Evolutionary conservation across 345 rosid species (phyloP), one percentile per base, ranked within the genome.

Genomic region (Viola odorata): DNA sequence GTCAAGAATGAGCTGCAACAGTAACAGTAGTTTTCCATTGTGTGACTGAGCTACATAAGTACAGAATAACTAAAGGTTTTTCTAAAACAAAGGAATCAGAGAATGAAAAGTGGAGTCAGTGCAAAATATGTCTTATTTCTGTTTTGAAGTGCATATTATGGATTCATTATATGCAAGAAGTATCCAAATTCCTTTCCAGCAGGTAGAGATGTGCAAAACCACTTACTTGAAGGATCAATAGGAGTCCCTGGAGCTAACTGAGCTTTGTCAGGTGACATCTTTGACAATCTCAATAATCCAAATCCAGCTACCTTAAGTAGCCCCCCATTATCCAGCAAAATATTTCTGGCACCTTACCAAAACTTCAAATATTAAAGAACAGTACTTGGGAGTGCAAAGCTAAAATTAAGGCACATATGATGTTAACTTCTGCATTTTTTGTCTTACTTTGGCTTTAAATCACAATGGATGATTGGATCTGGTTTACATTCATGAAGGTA

Each of bases 321-420:
- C 41, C 96, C 95, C 62, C 97, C 88, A 68, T 69, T 78, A 86
- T 90, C 99, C 83, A 88, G 88, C 91, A 90, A 88, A 85, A 94
- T 80, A 84, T 94, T 90, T 88, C 99, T 94, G 99, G 84, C 92
- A 94, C 97, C 99, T 94, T 94, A 86, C 84, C 75, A 78, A 86
- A 81, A 83, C 81, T 78, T 85, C 78, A 80, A 79, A 82, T 77
- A 82, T 86, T 85, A 94, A 85, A 81, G 77, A 82, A 73, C 66
- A 61, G 63, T 60, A 73, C 53, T 63, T 70, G 67, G 37, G 23
- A 71, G 65, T 52, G 53, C 37, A 65, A 47, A 61, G 8, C 41
- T 41, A 63, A 57, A 39, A 12, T 52, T 37, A 39, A 61, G 69
- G 60, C 55, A 57, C 53, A 42, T 13, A 11, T 37, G 41, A 64